Evolutionary conservation across 2,329 filamentous ascomycete species (phyloP).

Genomic region (Madurella mycetomatis): DNA sequence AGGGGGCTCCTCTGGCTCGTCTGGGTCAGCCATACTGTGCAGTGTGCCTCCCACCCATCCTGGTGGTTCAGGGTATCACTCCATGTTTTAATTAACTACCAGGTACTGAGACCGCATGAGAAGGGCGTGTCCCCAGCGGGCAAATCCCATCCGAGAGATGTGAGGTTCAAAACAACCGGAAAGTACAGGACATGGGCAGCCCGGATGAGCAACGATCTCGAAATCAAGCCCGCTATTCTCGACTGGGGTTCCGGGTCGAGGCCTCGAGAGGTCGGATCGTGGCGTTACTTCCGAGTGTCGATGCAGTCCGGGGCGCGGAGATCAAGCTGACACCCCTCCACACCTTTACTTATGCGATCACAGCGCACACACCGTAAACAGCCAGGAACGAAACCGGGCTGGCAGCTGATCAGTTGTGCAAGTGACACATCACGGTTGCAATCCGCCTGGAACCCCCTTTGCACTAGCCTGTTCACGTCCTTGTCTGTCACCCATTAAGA

Average conservation of each 20-base stretch:
- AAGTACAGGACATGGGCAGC: too few relatives aligned
- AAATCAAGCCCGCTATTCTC: not conserved
- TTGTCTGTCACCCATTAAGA: not conserved
- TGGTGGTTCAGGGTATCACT: too few relatives aligned
- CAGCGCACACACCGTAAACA: not conserved
- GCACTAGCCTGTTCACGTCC: not conserved
- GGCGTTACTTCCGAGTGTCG: not conserved
- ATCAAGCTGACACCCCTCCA: not conserved
- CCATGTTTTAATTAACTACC: not conserved
- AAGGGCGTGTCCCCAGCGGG: not conserved
- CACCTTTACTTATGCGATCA: slow-evolving; percentile 1
- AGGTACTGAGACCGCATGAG: slow-evolving; percentile 7
- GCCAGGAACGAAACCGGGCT: slow-evolving; percentile 6
- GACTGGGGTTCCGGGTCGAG: not conserved
- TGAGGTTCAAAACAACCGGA: too few relatives aligned
- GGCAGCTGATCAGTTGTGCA: slow-evolving; percentile 13
- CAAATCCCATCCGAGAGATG: not conserved
- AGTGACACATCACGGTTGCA: slow-evolving; percentile 11
- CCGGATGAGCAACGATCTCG: too few relatives aligned
- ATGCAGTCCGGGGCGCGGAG: not conserved
- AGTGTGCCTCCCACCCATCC: too few relatives aligned
- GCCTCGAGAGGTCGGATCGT: not conserved
- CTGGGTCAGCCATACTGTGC: not conserved
- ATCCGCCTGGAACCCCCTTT: not conserved
- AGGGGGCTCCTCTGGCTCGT: slow-evolving; percentile 2